Evolutionary conservation across 2,329 filamentous ascomycete genomes (phyloP).

Genomic region (Aspergillus intermedius): DNA sequence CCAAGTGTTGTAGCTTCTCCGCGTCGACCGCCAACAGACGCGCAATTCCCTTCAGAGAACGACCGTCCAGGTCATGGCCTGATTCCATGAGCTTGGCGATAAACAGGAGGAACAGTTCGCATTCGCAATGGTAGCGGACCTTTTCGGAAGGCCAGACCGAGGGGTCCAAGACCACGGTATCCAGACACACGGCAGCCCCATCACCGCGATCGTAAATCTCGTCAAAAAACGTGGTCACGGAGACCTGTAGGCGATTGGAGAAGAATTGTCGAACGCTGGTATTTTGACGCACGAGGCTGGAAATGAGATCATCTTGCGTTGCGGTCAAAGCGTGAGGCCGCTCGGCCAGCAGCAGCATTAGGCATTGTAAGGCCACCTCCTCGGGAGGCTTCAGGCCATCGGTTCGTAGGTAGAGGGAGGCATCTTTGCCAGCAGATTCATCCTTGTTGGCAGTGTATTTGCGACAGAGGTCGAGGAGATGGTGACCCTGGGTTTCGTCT

Average conservation of each 20-base stretch:
- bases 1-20: constrained; percentile 40
- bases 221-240: constrained; percentile 43
- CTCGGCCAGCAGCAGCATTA: constrained; percentile 37
- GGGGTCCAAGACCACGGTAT: constrained; percentile 41
- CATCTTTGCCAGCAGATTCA: constrained; percentile 40
- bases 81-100: constrained; percentile 87
- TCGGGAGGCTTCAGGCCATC: constrained; percentile 39
- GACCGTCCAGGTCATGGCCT: constrained; percentile 64
- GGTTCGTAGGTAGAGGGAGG: constrained; percentile 36
- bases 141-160: constrained; percentile 40
- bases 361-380: constrained; percentile 36
- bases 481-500: constrained; percentile 37
- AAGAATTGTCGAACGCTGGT: constrained; percentile 38
- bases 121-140: constrained; percentile 38
- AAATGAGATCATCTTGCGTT: constrained; percentile 42
- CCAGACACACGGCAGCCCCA: constrained; percentile 41
- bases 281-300: constrained; percentile 40
- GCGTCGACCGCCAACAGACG: constrained; percentile 52
- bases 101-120: constrained; percentile 55
- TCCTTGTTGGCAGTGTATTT: constrained; percentile 37
- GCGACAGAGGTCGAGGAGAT: constrained; percentile 39
- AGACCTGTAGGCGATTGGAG: constrained; percentile 36
- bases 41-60: constrained; percentile 55
- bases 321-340: constrained; percentile 30
- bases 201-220: constrained; percentile 45